Evolutionary conservation across 169 alveolate species (phyloP), one percentile per base, ranked within the genome.

Genomic region (Plasmodium relictum): DNA sequence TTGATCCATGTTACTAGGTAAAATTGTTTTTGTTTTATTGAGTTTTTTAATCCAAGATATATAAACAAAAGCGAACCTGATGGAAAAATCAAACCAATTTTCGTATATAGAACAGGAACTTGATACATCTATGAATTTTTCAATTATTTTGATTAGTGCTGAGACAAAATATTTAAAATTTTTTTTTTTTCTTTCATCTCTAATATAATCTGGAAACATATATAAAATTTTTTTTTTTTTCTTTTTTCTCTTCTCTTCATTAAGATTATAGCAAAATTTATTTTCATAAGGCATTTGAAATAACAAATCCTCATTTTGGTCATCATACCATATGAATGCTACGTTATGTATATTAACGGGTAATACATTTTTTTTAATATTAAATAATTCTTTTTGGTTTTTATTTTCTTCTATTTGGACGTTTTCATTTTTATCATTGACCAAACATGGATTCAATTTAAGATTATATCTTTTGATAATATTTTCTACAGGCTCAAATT

Each of bases 81-180:
- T 86, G 9, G 87, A 26, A 71, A 86, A 86, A 50, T 86, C 92
- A 37, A 86, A 86, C 92, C 92, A 86, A 37, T 86, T 86, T 86
- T 86, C 88, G 65, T 86, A 70, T 16, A 86, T 70, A 44, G 76
- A 71, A 41, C 92, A 63, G 0, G 56, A 31, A 3, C 14, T 71
- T 4, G 87, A 70, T 9, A 66, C 56, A 6, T 52, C 73, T 26
- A 86, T 24, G 41, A 86, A 86, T 62, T 86, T 86, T 45, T 86
- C 92, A 24, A 86, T 71, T 56, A 86, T 24, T 86, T 71, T 66
- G 16, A 86, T 70, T 59, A 86, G 58, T 37, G 92, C 86, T 31
- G 68, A 44, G 44, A 86, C 76, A 86, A 86, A 86, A 86, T 86
- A 86, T 48, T 86, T 86, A 14, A 86, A 58, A 48, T 71, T 86